Conservation (phyloP, 345 rosid genomes). For the Clarkia xantiana region DNA sequence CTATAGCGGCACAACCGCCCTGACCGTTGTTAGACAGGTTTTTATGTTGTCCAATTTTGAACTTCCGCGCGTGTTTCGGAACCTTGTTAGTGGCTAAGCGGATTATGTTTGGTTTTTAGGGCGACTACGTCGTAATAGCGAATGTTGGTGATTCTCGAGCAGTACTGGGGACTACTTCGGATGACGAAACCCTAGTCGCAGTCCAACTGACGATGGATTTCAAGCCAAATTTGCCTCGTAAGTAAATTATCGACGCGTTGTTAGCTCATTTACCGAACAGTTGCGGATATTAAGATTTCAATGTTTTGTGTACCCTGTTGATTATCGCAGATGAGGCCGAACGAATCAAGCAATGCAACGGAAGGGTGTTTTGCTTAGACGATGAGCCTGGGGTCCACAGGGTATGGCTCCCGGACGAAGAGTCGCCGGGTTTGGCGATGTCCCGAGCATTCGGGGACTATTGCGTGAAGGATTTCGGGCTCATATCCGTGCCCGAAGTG, state of each 20-base stretch:
- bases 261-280: too few relatives aligned
- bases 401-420: conserved; percentile 69
- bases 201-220: conserved; percentile 81
- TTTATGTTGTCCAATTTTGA: background rate
- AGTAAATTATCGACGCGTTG: conserved; percentile 14
- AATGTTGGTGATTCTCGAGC: conserved; percentile 95
- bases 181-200: conserved; percentile 55
- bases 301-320: background rate
- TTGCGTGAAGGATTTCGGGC: conserved; percentile 67
- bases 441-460: conserved; percentile 94
- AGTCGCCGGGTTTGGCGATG: conserved; percentile 87
- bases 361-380: conserved; percentile 54
- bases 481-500: conserved; percentile 82
- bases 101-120: conserved; percentile 23
- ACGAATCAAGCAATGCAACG: conserved; percentile 52
- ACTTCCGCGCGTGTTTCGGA: background rate
- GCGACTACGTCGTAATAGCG: conserved; percentile 49
- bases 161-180: conserved; percentile 61
- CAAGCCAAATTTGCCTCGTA: conserved; percentile 79
- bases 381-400: conserved; percentile 95
- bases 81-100: too few relatives aligned
- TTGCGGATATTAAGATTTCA: too few relatives aligned
- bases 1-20: conserved; percentile 78
- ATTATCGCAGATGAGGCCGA: conserved; percentile 63
- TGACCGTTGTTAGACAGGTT: conserved; percentile 80